Base-by-base conservation (phyloP, 2,329 filamentous ascomycete genomes). In the Fusarium temperatum region DNA sequence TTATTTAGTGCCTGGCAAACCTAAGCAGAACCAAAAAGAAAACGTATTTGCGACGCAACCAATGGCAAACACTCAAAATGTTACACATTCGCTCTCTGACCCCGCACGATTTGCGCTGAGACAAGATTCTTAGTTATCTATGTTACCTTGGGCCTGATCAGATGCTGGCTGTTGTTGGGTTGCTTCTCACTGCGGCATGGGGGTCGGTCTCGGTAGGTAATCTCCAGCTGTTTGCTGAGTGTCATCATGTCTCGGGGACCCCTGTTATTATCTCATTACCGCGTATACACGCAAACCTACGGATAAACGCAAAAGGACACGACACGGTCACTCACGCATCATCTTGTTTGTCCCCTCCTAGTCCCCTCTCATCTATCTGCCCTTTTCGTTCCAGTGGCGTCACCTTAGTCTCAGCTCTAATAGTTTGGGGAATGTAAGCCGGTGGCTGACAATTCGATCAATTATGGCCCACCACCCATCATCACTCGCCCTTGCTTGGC, bases 71-170 rank as follows among this genome's bases (percentile, higher is more conserved):
- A 39, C n/a, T 30, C 36, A 9, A 30, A 36, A 48, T 59, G 63
- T 67, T 68, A 48, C 65, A 67, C 54, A 54, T 36, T 45, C 15
- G 47, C 63, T 51, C 20, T 18, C 30, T 66, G 63, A 66, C 63
- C 63, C 57, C 63, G 63, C 63, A 63, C 47, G n/a, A 22, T 51
- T 61, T 39, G 35, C 20, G 15, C 55, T n/a, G 38, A 50, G 44
- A 61, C 44, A 36, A 38, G 28, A 60, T 30, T 41, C n/a, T 24
- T 47, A 26, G 54, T 39, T 35, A 15, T 14, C 32, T n/a, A 48
- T 59, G 63, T 67, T 24, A 24, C 24, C 24, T 30, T 41, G 8
- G 55, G 51, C 51, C 51, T 28, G 35, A 54, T 54, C 20, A 39
- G 51, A 17, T 51, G 30, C 24, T 35, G 32, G 32, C 32, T 35